Evolutionary conservation across 2,329 filamentous ascomycete species (phyloP).

Genomic region (Penicillium brevicompactum): DNA sequence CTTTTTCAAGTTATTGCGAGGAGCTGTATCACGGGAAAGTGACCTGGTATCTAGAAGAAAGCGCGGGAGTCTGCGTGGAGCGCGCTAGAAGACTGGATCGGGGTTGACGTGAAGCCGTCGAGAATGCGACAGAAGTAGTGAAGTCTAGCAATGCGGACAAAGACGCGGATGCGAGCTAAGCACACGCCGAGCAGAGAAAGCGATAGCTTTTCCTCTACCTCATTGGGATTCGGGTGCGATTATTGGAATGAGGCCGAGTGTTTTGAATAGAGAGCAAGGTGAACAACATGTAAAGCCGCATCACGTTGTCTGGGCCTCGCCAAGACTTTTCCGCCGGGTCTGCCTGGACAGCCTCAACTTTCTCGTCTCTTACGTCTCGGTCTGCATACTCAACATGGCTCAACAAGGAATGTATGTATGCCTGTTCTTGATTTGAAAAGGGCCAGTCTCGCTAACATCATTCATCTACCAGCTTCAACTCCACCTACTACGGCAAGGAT

Average conservation of each 20-base stretch:
- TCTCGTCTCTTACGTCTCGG: slow-evolving; percentile 4
- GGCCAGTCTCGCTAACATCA: slow-evolving; percentile 4
- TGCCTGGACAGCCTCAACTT: slow-evolving; percentile 14
- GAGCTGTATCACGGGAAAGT: neutral
- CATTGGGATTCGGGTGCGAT: neutral
- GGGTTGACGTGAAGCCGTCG: neutral
- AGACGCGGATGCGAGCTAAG: slow-evolving; percentile 1
- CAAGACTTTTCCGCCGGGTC: slow-evolving; percentile 23
- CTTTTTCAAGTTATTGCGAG: neutral
- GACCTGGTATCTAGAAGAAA: neutral
- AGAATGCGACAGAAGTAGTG: slow-evolving; percentile 13
- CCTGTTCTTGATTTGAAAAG: neutral
- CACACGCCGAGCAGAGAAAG: neutral
- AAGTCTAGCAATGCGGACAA: slow-evolving; percentile 14
- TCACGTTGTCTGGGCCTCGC: slow-evolving; percentile 11
- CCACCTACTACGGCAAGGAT: slow-evolving; percentile 89
- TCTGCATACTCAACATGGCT: slow-evolving; percentile 19
- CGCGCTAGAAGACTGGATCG: neutral
- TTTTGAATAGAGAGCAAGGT: neutral
- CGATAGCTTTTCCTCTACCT: neutral
- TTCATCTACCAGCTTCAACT: slow-evolving; percentile 56
- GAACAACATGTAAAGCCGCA: neutral
- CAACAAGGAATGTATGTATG: slow-evolving; percentile 26
- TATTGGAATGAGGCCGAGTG: neutral
- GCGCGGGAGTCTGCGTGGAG: neutral